Evolutionary conservation across 1,284 basidiomycete species (phyloP), one percentile per base, ranked within the genome.

Genomic region (Grifola frondosa): DNA sequence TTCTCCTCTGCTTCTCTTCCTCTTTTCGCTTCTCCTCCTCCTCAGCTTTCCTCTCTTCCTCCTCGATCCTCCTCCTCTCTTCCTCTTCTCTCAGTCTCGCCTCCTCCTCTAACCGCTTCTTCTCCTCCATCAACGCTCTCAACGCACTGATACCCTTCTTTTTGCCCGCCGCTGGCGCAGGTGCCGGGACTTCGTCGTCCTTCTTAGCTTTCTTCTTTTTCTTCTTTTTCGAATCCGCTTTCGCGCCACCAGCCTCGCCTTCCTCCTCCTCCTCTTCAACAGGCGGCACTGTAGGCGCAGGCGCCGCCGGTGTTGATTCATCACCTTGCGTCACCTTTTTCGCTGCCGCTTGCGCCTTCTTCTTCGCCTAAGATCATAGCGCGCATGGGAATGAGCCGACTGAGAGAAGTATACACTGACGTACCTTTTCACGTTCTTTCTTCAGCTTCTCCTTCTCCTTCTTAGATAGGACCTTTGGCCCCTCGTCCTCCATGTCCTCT

Each of bases 401-500:
- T n/a, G n/a, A 37, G 35, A 32, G 9, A 40, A 40, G 42, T 43
- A 15, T 32, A 30, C 24, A 51, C n/a, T n/a, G n/a, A n/a, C 62
- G 25, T 38, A 84, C 91, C 84, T 95, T 95, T 71, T 96, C 92
- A 46, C 81, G 80, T 68, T 96, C 93, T 67, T 96, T 96, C 80
- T 96, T 96, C 48, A 94, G 70, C 60, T 84, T 87, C 64, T 96
- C 91, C 70, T 96, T 96, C 73, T 94, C 90, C 66, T 94, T 93
- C 71, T 95, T 96, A 11, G 83, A 82, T 20, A 94, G 67, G 28
- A 95, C 61, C 64, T 84, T 84, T 11, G 71, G 58, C 9, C 69
- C 73, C 20, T 61, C 68, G 11, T 65, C 69, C 23, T 68, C 73
- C 19, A 69, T 66, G 40, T 71, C 77, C 5, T 56, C 62, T 32